phyloP scores from a whole-genome alignment of 2,329 filamentous ascomycete genomes.

The Fusarium scirpi region DNA sequence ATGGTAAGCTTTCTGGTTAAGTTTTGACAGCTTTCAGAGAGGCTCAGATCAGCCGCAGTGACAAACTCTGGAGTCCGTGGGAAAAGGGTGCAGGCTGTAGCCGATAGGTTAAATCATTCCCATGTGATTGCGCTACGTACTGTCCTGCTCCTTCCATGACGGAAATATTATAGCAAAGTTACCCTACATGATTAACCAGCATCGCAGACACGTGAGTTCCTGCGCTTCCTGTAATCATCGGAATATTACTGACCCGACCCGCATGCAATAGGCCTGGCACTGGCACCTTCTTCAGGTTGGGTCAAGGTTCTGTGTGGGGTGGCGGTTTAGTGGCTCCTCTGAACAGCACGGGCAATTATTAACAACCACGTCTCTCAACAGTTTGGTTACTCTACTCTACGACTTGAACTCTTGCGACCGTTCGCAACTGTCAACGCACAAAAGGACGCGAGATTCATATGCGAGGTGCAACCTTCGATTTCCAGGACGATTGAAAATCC shows the following conservation, averaged over 20 bases:
- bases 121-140: slow-evolving; percentile 30
- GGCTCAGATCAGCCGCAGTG: not conserved
- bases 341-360: slow-evolving; percentile 33
- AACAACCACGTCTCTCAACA: slow-evolving; percentile 47
- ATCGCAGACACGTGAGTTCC: slow-evolving; percentile 38
- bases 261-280: not conserved
- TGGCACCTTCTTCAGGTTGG: slow-evolving; percentile 1
- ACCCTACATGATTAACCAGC: not conserved
- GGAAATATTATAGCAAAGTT: not conserved
- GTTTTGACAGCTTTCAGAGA: slow-evolving; percentile 12
- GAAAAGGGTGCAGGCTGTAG: not conserved
- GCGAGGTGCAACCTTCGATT: not conserved
- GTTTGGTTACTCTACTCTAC: slow-evolving; percentile 12
- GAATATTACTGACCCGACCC: slow-evolving; percentile 29
- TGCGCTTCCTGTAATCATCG: not conserved
- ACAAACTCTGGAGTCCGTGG: not conserved
- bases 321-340: slow-evolving; percentile 40
- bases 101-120: slow-evolving; percentile 24
- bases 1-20: not conserved
- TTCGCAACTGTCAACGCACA: not conserved
- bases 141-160: not conserved
- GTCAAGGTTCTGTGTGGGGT: slow-evolving; percentile 33
- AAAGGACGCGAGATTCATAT: not conserved
- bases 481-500: not conserved
- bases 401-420: slow-evolving; percentile 10